A percentile compares a stretch with the other conserved stretches of the same genome.
These are phyloP conservation scores for Monascus ruber DNA, from an alignment of 2,329 filamentous ascomycete species.

Conservation along the genomic window DNA sequence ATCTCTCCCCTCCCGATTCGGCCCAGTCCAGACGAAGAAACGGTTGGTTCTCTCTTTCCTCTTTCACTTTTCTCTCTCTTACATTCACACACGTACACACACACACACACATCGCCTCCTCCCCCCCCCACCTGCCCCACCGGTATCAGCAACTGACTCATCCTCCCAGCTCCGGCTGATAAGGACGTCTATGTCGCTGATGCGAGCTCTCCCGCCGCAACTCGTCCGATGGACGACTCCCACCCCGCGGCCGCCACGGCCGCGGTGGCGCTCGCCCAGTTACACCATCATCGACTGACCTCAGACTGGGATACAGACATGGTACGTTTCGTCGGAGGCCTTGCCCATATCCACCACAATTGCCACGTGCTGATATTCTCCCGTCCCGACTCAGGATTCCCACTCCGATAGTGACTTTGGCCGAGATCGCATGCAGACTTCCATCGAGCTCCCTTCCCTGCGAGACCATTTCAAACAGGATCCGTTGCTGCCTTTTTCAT, in stretches of 20 bases:
- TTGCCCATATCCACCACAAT: too few species aligned
- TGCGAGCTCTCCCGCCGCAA: constrained; percentile 56
- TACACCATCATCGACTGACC: constrained; percentile 67
- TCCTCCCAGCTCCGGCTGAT: constrained; percentile 25
- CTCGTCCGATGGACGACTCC: constrained; percentile 58
- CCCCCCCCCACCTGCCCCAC: too few species aligned
- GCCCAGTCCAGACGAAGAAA: constrained; percentile 22
- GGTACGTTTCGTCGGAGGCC: constrained; percentile 40
- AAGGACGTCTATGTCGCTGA: constrained; percentile 58
- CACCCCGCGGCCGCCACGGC: constrained; percentile 61
- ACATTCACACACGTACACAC: background rate
- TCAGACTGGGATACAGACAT: constrained; percentile 67
- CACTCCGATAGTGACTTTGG: constrained; percentile 56
- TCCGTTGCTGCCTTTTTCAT: constrained; percentile 53
- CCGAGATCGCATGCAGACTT: constrained; percentile 49
- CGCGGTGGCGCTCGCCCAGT: constrained; percentile 74
- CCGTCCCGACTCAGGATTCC: constrained; percentile 44
- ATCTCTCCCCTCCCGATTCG: constrained; percentile 36
- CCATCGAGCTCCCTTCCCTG: constrained; percentile 63
- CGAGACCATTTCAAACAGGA: constrained; percentile 61
- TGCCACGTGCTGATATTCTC: too few species aligned
- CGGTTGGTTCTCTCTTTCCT: constrained; percentile 18
- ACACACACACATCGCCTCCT: background rate
- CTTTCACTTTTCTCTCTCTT: constrained; percentile 1
- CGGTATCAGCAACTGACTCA: constrained; percentile 3